Conservation (phyloP, 139 green algal genomes). For the Microglena sp. region DNA sequence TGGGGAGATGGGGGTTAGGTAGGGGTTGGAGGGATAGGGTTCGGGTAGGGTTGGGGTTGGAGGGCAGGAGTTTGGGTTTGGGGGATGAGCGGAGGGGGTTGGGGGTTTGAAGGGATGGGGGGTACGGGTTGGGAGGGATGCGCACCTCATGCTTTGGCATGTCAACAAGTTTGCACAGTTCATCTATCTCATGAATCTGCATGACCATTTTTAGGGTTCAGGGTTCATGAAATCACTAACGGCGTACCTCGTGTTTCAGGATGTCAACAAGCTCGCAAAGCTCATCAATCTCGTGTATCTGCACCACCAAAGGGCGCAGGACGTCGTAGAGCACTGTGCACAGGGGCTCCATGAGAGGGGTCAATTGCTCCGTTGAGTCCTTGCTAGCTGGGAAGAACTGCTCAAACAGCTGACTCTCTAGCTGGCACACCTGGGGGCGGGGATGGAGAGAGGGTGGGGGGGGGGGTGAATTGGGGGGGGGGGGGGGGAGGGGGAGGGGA, state of each 20-base stretch:
- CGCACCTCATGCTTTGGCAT: slow-evolving; percentile 75
- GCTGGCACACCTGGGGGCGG: slow-evolving; percentile 52
- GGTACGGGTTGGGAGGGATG: too few species aligned
- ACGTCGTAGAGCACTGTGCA: slow-evolving; percentile 84
- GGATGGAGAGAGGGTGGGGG: background rate
- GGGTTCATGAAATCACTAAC: background rate
- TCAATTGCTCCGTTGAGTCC: slow-evolving; percentile 25
- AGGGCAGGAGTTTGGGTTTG: too few species aligned
- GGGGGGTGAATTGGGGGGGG: too few species aligned
- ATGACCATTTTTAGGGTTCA: too few species aligned
- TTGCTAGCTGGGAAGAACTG: slow-evolving; percentile 68
- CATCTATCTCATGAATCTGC: slow-evolving; percentile 64
- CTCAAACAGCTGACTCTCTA: slow-evolving; percentile 79
- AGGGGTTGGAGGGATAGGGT: too few species aligned
- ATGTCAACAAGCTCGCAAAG: slow-evolving; percentile 85
- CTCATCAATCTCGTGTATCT: slow-evolving; percentile 65
- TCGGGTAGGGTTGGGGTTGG: too few species aligned
- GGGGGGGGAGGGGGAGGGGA: too few species aligned
- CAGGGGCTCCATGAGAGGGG: slow-evolving; percentile 70
- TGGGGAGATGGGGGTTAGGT: too few species aligned
- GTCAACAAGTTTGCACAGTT: slow-evolving; percentile 79
- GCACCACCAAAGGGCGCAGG: slow-evolving; percentile 64
- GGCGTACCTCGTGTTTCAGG: slow-evolving; percentile 59
- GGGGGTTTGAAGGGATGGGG: too few species aligned
- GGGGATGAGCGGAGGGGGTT: too few species aligned